Conservation (phyloP, 1,139 yeast species). For the Kluyveromyces sp. region DNA sequence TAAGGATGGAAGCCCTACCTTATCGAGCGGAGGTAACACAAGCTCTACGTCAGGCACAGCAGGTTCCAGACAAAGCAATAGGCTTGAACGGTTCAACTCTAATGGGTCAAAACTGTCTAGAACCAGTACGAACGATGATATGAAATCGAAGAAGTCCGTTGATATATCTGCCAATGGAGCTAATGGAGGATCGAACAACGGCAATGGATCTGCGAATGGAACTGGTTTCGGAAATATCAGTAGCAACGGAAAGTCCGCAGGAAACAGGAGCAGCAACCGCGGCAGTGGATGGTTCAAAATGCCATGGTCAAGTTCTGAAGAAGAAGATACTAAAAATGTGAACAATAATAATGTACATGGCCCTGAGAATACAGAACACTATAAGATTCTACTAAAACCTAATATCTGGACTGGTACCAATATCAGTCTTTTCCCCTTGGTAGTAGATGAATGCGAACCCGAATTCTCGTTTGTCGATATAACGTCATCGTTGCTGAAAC, state of each 20-base stretch:
- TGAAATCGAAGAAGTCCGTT: constrained; percentile 1
- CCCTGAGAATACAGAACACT: not conserved
- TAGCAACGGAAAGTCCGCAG: constrained; percentile 25
- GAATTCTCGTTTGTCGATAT: constrained; percentile 31
- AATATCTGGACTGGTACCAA: constrained; percentile 61
- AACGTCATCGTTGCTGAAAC: constrained; percentile 31
- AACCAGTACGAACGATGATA: constrained; percentile 16
- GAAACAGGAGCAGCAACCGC: constrained; percentile 1
- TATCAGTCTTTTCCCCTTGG: constrained; percentile 48
- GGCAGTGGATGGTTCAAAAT: constrained; percentile 21
- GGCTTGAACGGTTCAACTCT: constrained; percentile 22
- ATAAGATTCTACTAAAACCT: constrained; percentile 17
- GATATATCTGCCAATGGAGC: too few relatives aligned
- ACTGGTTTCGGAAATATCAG: not conserved
- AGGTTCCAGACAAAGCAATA: constrained; percentile 2
- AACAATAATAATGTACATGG: constrained; percentile 6
- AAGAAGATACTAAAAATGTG: constrained; percentile 6
- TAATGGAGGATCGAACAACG: too few relatives aligned
- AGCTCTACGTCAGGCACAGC: constrained; percentile 1
- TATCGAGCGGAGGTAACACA: constrained; percentile 1
- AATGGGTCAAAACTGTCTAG: constrained; percentile 25
- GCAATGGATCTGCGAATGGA: too few relatives aligned
- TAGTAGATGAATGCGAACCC: constrained; percentile 36
- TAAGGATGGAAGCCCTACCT: not conserved
- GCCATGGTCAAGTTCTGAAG: constrained; percentile 25